phyloP scores from a whole-genome alignment of 352 stramenopile species.

The Pythium periplocum region DNA sequence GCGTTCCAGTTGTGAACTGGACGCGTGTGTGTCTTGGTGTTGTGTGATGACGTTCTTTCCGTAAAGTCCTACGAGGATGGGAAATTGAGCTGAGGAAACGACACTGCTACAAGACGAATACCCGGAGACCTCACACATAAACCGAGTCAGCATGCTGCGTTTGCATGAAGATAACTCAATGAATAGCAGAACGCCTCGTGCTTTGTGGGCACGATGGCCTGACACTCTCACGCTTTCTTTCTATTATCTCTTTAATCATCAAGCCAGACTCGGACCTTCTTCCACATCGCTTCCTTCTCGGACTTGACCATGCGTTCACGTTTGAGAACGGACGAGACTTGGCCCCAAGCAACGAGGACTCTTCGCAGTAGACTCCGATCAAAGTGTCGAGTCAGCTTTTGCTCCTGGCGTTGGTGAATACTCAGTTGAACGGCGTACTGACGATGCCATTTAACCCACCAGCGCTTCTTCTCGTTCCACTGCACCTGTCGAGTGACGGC shows the following conservation, averaged over 20 bases:
- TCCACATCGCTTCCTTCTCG: conserved; percentile 57
- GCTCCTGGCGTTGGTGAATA: conserved; percentile 4
- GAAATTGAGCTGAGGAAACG: conserved; percentile 68
- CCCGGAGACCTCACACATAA: conserved; percentile 5
- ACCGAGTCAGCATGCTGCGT: too few species aligned
- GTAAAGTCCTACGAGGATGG: conserved; percentile 57
- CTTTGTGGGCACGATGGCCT: too few species aligned
- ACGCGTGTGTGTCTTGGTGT: conserved; percentile 17
- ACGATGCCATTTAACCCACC: conserved; percentile 13
- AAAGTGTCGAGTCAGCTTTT: conserved; percentile 1
- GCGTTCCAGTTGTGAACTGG: not conserved
- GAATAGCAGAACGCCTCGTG: too few species aligned
- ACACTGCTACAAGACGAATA: conserved; percentile 6
- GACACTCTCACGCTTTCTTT: too few species aligned
- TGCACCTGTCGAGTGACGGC: conserved; percentile 25
- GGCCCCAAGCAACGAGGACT: conserved; percentile 28
- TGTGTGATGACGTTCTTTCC: conserved; percentile 79
- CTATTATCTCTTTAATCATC: conserved; percentile 22
- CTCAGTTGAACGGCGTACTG: conserved; percentile 1
- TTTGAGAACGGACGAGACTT: conserved; percentile 20
- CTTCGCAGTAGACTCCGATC: conserved; percentile 15
- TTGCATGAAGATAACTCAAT: too few species aligned
- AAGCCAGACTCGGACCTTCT: conserved; percentile 60
- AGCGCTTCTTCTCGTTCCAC: conserved; percentile 23
- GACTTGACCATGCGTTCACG: conserved; percentile 20